Percentiles rank a stretch among this genome's conserved stretches.
These are phyloP conservation scores for Barnettozyma vustinii DNA, from an alignment of 805 yeast species.

Conservation along the genomic window DNA sequence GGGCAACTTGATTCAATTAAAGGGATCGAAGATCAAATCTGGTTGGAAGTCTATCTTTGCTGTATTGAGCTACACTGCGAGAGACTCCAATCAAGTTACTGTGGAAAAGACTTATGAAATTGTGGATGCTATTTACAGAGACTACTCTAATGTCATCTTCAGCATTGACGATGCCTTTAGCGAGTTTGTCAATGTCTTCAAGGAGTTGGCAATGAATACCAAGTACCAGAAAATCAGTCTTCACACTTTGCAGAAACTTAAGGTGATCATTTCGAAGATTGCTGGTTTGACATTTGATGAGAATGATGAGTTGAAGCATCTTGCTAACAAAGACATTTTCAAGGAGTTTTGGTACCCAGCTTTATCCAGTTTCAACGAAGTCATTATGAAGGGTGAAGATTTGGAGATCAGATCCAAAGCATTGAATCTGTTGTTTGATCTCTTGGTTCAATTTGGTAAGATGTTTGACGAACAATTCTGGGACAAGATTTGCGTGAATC, in stretches of 20 bases:
- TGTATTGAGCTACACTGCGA: constrained; percentile 71
- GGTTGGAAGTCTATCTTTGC: constrained; percentile 93
- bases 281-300: constrained; percentile 38
- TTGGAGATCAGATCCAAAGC: constrained; percentile 91
- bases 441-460: constrained; percentile 72
- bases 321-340: constrained; percentile 34
- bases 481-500: constrained; percentile 71
- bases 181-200: constrained; percentile 68
- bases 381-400: constrained; percentile 90
- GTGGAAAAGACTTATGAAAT: constrained; percentile 62
- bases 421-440: constrained; percentile 73
- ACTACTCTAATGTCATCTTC: constrained; percentile 57
- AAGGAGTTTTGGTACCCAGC: constrained; percentile 79
- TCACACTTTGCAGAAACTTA: constrained; percentile 72
- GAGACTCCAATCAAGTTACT: constrained; percentile 48
- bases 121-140: constrained; percentile 54
- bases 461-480: constrained; percentile 73
- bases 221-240: constrained; percentile 75
- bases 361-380: constrained; percentile 77
- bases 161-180: constrained; percentile 59
- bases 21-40: constrained; percentile 69
- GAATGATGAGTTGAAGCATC: constrained; percentile 15
- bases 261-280: constrained; percentile 52
- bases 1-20: constrained; percentile 75
- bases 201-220: constrained; percentile 79